phyloP scores from a whole-genome alignment of 2,329 filamentous ascomycete species.

The Sporothrix euskadiensis region DNA sequence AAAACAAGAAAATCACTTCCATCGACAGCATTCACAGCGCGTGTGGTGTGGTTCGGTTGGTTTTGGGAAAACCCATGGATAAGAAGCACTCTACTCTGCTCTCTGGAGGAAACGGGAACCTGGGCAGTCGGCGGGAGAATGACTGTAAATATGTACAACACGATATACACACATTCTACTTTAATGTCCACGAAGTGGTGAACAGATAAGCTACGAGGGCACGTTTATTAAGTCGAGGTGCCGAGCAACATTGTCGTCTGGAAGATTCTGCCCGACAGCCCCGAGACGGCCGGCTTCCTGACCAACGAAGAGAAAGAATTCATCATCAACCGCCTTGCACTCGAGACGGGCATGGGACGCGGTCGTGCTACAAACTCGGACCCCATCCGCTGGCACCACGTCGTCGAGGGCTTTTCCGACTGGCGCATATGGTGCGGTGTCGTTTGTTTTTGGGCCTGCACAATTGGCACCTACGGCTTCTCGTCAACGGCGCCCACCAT shows the following conservation, averaged over 20 bases:
- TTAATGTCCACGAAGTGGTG: background rate
- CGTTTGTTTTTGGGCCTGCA: slow-evolving; percentile 29
- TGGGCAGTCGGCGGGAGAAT: background rate
- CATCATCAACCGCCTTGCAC: slow-evolving; percentile 40
- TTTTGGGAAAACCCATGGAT: background rate
- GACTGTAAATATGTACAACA: slow-evolving; percentile 24
- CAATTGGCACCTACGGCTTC: slow-evolving; percentile 27
- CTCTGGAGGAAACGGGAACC: background rate
- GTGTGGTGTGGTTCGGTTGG: background rate
- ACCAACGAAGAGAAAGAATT: slow-evolving; percentile 40
- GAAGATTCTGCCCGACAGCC: slow-evolving; percentile 38
- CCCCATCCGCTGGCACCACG: slow-evolving; percentile 26
- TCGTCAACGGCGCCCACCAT: slow-evolving; percentile 55
- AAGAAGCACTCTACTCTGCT: slow-evolving; percentile 17
- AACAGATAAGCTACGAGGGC: too few species aligned
- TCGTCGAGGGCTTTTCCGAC: slow-evolving; percentile 26
- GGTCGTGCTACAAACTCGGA: slow-evolving; percentile 29
- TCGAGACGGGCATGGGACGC: slow-evolving; percentile 28
- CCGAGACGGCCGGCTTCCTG: slow-evolving; percentile 38
- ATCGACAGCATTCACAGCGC: slow-evolving; percentile 1
- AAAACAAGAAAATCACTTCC: slow-evolving; percentile 18
- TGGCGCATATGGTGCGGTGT: slow-evolving; percentile 32
- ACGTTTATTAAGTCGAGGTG: slow-evolving; percentile 38
- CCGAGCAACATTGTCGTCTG: slow-evolving; percentile 43
- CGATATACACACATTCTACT: slow-evolving; percentile 9